Evolutionary conservation across 768 basidiomycete species (phyloP), one percentile per base, ranked within the genome.

Genomic region (Suillus discolor): DNA sequence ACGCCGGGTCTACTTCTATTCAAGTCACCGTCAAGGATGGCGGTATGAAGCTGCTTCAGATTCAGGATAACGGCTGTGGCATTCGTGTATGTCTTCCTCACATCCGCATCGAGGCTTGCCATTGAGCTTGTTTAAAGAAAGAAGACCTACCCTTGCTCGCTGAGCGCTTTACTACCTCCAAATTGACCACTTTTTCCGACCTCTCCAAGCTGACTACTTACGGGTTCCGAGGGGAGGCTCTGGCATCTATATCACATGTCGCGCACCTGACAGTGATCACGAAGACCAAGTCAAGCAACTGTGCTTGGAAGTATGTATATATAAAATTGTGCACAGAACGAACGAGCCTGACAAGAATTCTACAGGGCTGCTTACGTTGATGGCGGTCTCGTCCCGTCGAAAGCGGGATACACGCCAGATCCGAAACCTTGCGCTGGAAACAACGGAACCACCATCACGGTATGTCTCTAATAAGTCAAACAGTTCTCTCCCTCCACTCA

Each of bases 61-160:
- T 99, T 62, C 93, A 96, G 72, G 97, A 99, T 73, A 97, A 99
- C 74, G 97, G 97, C 0, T 93, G 88, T 77, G 97, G 97, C 3
- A 98, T 99, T 72, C 86, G 91, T 57, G 96, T 95, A 71, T 73
- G 89, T 79, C 38, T 36, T 25, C 54, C 63, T 15, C 42, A 61
- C 25, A 53, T n/a, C 63, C 16, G 9, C 57, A 39, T 28, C 9
- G 6, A 39, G 47, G 47, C 49, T 28, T 1, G 39, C 28, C 12
- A 18, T 31, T 67, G 28, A 65, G 34, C 8, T 25, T 28, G 42
- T 53, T 25, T 65, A 42, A 31, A 97, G 95, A 94, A 92, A 87
- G 74, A 82, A 9, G 96, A 98, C 72, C 80, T 99, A 4, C 89
- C 94, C 1, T 89, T 99, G 25, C 83, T 99, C 6, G 96, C 97